Conservation (phyloP, 768 basidiomycete species). For the Lactarius hengduanensis region DNA sequence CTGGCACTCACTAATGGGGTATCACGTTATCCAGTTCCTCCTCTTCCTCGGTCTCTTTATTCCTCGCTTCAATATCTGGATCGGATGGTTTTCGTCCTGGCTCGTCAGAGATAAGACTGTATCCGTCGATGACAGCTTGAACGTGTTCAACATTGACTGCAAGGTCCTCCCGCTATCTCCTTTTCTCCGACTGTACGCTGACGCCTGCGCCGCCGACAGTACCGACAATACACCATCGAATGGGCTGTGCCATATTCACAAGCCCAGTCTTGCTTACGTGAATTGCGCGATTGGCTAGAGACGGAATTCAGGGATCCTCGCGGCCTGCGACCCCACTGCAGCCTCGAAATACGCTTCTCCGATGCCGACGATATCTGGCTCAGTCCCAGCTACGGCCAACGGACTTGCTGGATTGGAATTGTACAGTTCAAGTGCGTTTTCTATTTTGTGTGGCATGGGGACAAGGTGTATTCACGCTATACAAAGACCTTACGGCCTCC, state of each 20-base stretch:
- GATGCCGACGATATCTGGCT: constrained; percentile 91
- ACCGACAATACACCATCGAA: constrained; percentile 91
- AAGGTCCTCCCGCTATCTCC: constrained; percentile 51
- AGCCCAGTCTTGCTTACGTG: constrained; percentile 64
- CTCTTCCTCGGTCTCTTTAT: constrained; percentile 75
- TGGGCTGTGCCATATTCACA: constrained; percentile 83
- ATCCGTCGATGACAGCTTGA: constrained; percentile 73
- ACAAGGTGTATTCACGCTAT: background rate
- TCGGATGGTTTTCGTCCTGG: constrained; percentile 68
- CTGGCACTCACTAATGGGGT: constrained; percentile 69
- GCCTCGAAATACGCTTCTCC: constrained; percentile 89
- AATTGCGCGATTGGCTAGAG: constrained; percentile 69
- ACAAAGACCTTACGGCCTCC: constrained; percentile 77
- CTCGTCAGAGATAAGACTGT: constrained; percentile 53
- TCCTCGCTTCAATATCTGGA: constrained; percentile 58
- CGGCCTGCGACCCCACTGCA: constrained; percentile 87
- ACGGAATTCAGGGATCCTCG: constrained; percentile 61
- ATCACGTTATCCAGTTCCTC: constrained; percentile 79
- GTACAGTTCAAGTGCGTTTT: constrained; percentile 87
- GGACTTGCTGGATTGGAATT: constrained; percentile 94
- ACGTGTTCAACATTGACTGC: constrained; percentile 92
- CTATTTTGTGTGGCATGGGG: background rate
- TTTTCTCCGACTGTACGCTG: constrained; percentile 4
- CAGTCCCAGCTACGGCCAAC: constrained; percentile 76
- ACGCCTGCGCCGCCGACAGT: constrained; percentile 45